These are phyloP conservation scores for Exutisphaerella laricina DNA, from an alignment of 2,329 filamentous ascomycete species.

Conservation along the genomic window DNA sequence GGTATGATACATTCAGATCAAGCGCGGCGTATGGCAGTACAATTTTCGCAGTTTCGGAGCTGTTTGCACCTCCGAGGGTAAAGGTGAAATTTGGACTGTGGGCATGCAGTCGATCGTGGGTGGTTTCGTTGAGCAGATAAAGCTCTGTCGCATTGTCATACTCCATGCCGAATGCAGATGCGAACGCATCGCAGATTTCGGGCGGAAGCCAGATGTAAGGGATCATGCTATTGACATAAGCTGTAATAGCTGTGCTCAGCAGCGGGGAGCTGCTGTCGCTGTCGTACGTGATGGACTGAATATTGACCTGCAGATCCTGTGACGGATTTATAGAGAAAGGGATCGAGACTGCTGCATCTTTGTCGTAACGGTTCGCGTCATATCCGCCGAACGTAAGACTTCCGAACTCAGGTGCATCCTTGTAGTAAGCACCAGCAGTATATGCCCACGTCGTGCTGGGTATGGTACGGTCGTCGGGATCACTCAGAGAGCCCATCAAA, in stretches of 20 bases:
- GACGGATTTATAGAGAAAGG: constrained; percentile 26
- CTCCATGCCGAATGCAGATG: constrained; percentile 36
- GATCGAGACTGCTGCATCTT: constrained; percentile 30
- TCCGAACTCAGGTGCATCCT: constrained; percentile 20
- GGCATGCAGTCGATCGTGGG: constrained; percentile 30
- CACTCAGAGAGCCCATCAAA: constrained; percentile 18
- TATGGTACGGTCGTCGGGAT: constrained; percentile 4
- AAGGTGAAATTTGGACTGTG: constrained; percentile 37
- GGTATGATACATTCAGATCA: constrained; percentile 22
- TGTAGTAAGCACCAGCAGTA: constrained; percentile 29
- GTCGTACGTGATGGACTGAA: constrained; percentile 24
- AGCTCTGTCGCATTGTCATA: constrained; percentile 36
- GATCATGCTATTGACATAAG: constrained; percentile 39
- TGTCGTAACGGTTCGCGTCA: constrained; percentile 36
- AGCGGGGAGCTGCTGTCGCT: constrained; percentile 23
- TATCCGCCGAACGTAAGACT: constrained; percentile 39
- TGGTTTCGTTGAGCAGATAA: constrained; percentile 39
- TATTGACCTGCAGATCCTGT: constrained; percentile 23
- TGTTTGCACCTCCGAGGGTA: constrained; percentile 13
- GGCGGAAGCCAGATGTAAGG: constrained; percentile 39
- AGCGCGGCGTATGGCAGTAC: constrained; percentile 27
- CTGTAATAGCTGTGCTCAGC: constrained; percentile 14
- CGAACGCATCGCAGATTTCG: constrained; percentile 37
- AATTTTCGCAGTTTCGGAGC: constrained; percentile 17
- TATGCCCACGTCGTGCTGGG: constrained; percentile 23